These are phyloP conservation scores for Dentipellis fragilis DNA, from an alignment of 768 basidiomycete genomes.

Conservation along the genomic window DNA sequence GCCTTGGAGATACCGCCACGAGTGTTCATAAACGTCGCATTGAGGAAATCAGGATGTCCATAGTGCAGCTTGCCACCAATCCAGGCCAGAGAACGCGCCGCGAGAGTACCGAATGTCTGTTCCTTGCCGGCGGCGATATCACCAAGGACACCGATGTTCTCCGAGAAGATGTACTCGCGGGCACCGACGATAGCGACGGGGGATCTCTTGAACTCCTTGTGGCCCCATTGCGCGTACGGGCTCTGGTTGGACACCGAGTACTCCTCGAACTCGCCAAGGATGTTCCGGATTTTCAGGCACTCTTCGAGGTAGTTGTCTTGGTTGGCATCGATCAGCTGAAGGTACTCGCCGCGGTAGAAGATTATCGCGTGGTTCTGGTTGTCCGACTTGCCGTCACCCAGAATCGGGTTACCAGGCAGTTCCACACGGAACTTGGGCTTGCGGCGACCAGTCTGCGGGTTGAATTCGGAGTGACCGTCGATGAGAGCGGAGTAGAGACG, in stretches of 20 bases:
- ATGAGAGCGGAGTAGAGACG: constrained; percentile 94
- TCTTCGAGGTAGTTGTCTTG: constrained; percentile 99
- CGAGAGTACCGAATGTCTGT: constrained; percentile 96
- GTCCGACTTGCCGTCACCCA: constrained; percentile 98
- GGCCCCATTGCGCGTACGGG: constrained; percentile 86
- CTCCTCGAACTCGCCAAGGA: constrained; percentile 98
- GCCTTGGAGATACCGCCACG: constrained; percentile 98
- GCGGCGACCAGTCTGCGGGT: constrained; percentile 78
- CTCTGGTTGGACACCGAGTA: constrained; percentile 76
- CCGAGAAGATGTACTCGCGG: constrained; percentile 99
- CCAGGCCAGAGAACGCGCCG: constrained; percentile 94
- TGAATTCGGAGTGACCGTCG: constrained; percentile 95
- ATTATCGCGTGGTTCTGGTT: constrained; percentile 99
- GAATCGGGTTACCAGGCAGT: constrained; percentile 96
- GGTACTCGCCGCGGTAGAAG: constrained; percentile 98
- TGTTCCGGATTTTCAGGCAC: constrained; percentile 96
- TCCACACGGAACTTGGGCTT: constrained; percentile 98
- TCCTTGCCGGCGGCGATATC: constrained; percentile 99
- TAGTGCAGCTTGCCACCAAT: constrained; percentile 98
- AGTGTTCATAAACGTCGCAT: constrained; percentile 95
- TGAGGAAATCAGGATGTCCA: constrained; percentile 98
- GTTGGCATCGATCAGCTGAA: constrained; percentile 99
- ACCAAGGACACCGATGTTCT: constrained; percentile 98
- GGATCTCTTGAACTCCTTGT: constrained; percentile 77
- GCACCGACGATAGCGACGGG: constrained; percentile 98